Percentiles rank a stretch among this genome's conserved stretches.
phyloP scores from a whole-genome alignment of 139 green algal species.

The Micromonas pusilla region DNA sequence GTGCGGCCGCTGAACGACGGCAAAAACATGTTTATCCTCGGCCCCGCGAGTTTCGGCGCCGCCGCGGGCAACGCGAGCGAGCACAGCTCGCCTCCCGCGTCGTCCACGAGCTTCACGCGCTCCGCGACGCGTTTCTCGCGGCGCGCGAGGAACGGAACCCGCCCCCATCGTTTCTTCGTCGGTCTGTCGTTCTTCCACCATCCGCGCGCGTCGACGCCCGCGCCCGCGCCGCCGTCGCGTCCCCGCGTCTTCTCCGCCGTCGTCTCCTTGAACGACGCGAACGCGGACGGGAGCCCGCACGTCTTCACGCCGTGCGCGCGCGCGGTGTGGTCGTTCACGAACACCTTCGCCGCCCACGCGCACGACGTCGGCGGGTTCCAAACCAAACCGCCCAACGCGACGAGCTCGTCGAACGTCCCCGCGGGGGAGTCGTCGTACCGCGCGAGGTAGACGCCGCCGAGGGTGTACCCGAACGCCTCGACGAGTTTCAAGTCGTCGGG shows the following conservation, averaged over 20 bases:
- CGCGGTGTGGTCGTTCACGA: slow-evolving; percentile 39
- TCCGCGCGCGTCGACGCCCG: neutral
- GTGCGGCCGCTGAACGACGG: slow-evolving; percentile 17
- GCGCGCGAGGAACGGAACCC: too few species aligned
- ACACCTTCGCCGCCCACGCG: slow-evolving; percentile 84
- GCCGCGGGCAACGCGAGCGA: neutral
- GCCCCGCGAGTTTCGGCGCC: neutral
- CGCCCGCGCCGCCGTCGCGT: too few species aligned
- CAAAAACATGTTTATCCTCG: slow-evolving; percentile 14
- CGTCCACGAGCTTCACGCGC: neutral
- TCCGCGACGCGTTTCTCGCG: neutral
- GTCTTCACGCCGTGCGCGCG: slow-evolving; percentile 17
- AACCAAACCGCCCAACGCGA: slow-evolving; percentile 67
- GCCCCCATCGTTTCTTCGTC: neutral
- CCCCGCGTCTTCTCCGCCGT: neutral
- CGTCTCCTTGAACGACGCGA: neutral
- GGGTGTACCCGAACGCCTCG: slow-evolving; percentile 73
- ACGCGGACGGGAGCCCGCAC: slow-evolving; percentile 15
- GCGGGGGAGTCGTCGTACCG: slow-evolving; percentile 79
- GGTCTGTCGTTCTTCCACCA: neutral
- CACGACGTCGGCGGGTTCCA: slow-evolving; percentile 87
- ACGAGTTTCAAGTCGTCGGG: slow-evolving; percentile 53
- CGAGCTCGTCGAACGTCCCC: slow-evolving; percentile 80
- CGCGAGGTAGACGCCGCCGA: slow-evolving; percentile 87
- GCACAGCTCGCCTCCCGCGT: neutral